These are phyloP conservation scores for Endothia cerciana DNA, from an alignment of 2,329 filamentous ascomycete species.

Conservation along the genomic window DNA sequence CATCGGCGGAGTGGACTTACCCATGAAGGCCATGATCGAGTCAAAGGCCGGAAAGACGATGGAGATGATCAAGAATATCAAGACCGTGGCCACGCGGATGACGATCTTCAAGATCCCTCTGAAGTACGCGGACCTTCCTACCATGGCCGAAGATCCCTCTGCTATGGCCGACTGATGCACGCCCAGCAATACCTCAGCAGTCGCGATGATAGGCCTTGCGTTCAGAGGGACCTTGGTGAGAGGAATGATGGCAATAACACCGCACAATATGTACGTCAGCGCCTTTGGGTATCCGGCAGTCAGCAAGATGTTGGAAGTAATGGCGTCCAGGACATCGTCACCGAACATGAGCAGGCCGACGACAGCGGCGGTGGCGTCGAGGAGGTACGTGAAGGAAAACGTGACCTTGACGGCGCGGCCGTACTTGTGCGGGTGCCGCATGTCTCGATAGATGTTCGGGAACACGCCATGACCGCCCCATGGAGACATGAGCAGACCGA, in stretches of 20 bases:
- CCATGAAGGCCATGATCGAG: conserved; percentile 88
- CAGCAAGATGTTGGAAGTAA: conserved; percentile 86
- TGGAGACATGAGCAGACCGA: conserved; percentile 84
- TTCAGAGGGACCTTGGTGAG: conserved; percentile 94
- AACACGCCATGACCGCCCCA: conserved; percentile 72
- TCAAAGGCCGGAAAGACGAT: conserved; percentile 77
- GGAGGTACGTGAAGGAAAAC: conserved; percentile 81
- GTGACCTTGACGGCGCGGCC: conserved; percentile 74
- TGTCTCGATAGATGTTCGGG: conserved; percentile 72
- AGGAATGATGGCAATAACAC: conserved; percentile 90
- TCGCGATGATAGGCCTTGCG: conserved; percentile 84
- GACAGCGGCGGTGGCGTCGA: conserved; percentile 82
- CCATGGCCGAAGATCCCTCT: conserved; percentile 45
- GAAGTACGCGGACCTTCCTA: conserved; percentile 60
- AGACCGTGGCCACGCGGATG: conserved; percentile 68
- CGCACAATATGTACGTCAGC: conserved; percentile 77
- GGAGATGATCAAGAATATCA: conserved; percentile 77
- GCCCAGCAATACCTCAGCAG: conserved; percentile 78
- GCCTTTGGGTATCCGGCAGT: conserved; percentile 73
- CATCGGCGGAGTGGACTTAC: neutral
- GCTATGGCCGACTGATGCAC: conserved; percentile 60
- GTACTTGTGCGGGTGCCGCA: conserved; percentile 81
- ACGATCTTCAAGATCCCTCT: conserved; percentile 61
- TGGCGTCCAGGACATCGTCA: conserved; percentile 81
- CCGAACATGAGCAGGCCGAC: conserved; percentile 94